Conservation (phyloP, 2,329 filamentous ascomycete genomes). For the Teratosphaeria gauchensis region DNA sequence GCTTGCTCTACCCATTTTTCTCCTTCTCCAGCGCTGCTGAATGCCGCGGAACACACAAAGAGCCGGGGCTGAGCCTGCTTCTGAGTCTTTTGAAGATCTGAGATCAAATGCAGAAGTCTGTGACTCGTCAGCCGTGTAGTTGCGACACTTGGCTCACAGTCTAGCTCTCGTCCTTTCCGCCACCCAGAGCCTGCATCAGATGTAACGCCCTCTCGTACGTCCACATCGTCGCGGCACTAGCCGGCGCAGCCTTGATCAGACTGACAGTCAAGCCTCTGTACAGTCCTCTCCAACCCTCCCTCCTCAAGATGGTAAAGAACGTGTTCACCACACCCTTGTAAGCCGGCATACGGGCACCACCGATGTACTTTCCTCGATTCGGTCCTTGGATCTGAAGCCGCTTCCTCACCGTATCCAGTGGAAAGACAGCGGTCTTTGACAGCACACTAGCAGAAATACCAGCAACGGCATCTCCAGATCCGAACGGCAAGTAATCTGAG, state of each 20-base stretch:
- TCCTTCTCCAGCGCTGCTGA: no score
- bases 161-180: neutral
- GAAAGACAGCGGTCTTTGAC: slow-evolving; percentile 85
- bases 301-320: slow-evolving; percentile 55
- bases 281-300: slow-evolving; percentile 68
- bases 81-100: no score
- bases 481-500: slow-evolving; percentile 47
- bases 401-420: slow-evolving; percentile 85
- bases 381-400: slow-evolving; percentile 92
- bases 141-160: neutral
- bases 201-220: slow-evolving; percentile 72
- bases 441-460: slow-evolving; percentile 70
- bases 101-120: neutral
- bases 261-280: slow-evolving; percentile 85
- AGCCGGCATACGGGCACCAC: slow-evolving; percentile 65
- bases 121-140: neutral
- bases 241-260: slow-evolving; percentile 86
- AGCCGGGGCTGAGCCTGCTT: no score
- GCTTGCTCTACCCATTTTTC: neutral
- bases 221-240: slow-evolving; percentile 88
- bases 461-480: slow-evolving; percentile 72
- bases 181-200: slow-evolving; percentile 11
- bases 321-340: slow-evolving; percentile 62
- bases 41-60: no score
- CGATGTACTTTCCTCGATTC: slow-evolving; percentile 63